Evolutionary conservation across 179 eudicot genomes (phyloP).

Genomic region (Spergularia azorica): DNA sequence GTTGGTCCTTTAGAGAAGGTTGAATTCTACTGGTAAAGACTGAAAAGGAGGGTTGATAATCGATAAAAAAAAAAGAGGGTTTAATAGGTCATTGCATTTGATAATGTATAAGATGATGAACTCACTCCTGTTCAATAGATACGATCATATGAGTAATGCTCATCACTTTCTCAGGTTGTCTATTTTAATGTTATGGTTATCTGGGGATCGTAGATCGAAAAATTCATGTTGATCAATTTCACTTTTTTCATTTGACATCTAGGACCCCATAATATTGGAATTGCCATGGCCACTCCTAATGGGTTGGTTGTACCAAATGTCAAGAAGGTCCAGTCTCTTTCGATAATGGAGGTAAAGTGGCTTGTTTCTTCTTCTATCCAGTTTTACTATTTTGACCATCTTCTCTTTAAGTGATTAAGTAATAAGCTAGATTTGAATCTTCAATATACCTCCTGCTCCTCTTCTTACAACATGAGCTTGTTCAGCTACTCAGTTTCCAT

Average conservation of each 20-base stretch:
- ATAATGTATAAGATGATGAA: background rate
- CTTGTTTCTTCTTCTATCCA: background rate
- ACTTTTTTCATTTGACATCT: constrained; percentile 10
- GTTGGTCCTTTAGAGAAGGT: constrained; percentile 1
- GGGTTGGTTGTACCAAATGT: constrained; percentile 96
- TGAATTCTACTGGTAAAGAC: background rate
- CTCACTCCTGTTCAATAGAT: background rate
- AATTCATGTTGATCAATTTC: background rate
- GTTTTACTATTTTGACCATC: background rate
- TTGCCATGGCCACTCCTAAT: constrained; percentile 93
- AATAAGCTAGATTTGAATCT: background rate
- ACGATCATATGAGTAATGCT: no score
- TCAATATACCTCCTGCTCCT: background rate
- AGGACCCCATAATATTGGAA: constrained; percentile 93
- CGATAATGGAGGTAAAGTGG: constrained; percentile 72
- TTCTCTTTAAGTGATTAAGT: background rate
- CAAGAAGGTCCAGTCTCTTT: constrained; percentile 83
- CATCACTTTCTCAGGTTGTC: background rate
- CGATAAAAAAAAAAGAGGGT: background rate
- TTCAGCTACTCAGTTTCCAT: background rate
- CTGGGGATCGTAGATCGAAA: constrained; percentile 2
- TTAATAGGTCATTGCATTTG: background rate
- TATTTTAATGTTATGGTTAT: background rate
- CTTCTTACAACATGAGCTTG: background rate
- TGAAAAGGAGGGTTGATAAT: no score